Conservation (phyloP, 2,329 filamentous ascomycete genomes). For the Epichloe hybrida region DNA sequence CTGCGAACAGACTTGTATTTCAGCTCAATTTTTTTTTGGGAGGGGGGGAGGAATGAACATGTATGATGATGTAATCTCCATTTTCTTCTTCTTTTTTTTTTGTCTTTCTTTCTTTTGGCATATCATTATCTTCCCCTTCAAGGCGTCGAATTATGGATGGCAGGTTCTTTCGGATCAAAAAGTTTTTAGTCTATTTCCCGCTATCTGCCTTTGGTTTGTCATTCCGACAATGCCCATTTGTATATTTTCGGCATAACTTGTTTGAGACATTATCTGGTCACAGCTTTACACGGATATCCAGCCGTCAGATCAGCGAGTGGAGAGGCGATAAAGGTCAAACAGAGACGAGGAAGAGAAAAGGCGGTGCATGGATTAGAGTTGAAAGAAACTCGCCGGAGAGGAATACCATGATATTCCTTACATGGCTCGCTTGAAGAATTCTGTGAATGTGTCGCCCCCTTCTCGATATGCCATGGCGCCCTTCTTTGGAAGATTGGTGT, state of each 20-base stretch:
- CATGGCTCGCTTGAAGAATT: neutral
- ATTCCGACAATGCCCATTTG: neutral
- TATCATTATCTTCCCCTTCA: neutral
- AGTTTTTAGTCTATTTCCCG: neutral
- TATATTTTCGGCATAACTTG: slow-evolving; percentile 2
- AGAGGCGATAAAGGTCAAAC: neutral
- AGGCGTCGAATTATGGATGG: slow-evolving; percentile 2
- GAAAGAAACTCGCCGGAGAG: neutral
- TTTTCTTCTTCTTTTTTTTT: neutral
- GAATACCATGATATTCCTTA: neutral
- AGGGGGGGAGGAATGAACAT: neutral
- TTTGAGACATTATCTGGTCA: neutral
- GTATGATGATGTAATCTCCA: neutral
- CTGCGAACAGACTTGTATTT: neutral
- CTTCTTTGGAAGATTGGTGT: too few relatives aligned
- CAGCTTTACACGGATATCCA: neutral
- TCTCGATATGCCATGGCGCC: too few relatives aligned
- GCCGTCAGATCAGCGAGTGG: neutral
- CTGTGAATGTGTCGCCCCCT: too few relatives aligned
- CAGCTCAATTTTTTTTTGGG: too few relatives aligned
- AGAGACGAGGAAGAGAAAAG: neutral
- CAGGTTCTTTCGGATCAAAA: neutral
- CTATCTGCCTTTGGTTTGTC: neutral
- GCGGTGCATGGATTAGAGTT: neutral
- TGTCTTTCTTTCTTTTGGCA: neutral